Conservation (phyloP, 2,329 filamentous ascomycete species). For the Dactylellina parvicollis region DNA sequence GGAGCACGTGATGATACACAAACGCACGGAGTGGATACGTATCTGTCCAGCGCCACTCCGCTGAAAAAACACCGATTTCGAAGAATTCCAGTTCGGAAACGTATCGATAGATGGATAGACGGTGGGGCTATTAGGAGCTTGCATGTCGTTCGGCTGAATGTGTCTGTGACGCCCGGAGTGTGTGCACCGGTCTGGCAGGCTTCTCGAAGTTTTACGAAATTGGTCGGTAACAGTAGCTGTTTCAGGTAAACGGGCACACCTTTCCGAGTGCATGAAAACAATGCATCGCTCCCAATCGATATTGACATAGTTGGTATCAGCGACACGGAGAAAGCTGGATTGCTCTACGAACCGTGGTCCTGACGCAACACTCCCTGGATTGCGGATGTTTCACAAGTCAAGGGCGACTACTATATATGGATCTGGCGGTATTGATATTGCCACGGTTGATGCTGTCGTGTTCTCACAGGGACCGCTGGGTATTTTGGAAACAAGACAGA, state of each 20-base stretch:
- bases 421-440: too few relatives aligned
- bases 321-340: too few relatives aligned
- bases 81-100: not conserved
- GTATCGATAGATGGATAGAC: not conserved
- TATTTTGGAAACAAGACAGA: too few relatives aligned
- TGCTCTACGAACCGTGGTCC: slow-evolving; percentile 16
- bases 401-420: slow-evolving; percentile 29
- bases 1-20: not conserved
- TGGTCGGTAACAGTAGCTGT: slow-evolving; percentile 42
- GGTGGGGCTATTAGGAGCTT: slow-evolving; percentile 31
- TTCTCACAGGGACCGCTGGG: too few relatives aligned
- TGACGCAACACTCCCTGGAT: slow-evolving; percentile 14
- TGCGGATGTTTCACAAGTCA: slow-evolving; percentile 26
- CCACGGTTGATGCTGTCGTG: too few relatives aligned
- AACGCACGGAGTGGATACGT: not conserved
- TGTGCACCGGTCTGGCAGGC: slow-evolving; percentile 29
- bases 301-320: slow-evolving; percentile 37
- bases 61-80: not conserved
- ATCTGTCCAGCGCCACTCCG: not conserved
- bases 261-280: slow-evolving; percentile 24
- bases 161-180: slow-evolving; percentile 8
- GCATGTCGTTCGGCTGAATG: slow-evolving; percentile 32
- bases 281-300: slow-evolving; percentile 13
- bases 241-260: slow-evolving; percentile 42
- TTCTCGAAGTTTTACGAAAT: slow-evolving; percentile 38